Conservation (phyloP, 176 grass and related monocot species). For the Triticum dicoccoides region DNA sequence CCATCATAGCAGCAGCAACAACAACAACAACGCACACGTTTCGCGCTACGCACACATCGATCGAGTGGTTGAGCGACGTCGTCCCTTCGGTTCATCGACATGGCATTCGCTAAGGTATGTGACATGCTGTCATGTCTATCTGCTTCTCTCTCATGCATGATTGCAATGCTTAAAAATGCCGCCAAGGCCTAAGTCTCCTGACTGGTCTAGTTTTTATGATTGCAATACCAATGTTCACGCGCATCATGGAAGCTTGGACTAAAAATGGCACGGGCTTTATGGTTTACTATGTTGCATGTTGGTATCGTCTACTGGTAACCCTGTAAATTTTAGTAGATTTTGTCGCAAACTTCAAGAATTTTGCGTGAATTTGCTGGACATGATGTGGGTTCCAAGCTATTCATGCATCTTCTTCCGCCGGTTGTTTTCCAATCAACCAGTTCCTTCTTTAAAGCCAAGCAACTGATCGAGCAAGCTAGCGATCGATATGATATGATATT, state of each 20-base stretch:
- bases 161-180: too few species aligned
- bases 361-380: neutral
- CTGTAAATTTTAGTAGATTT: neutral
- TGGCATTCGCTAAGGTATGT: conserved; percentile 47
- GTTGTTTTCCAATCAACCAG: neutral
- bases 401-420: neutral
- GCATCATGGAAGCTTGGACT: too few species aligned
- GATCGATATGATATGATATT: neutral
- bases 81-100: neutral
- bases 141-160: neutral
- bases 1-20: neutral
- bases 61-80: too few species aligned
- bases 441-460: conserved; percentile 44
- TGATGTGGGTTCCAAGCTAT: neutral
- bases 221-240: too few species aligned
- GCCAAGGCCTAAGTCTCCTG: too few species aligned
- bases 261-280: too few species aligned
- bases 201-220: too few species aligned
- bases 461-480: conserved; percentile 15
- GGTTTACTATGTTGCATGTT: too few species aligned
- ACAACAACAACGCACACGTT: neutral
- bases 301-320: neutral
- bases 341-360: neutral
- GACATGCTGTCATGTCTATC: neutral
- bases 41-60: too few species aligned